Evolutionary conservation across 371 early-diverging fungal genomes (phyloP), one percentile per base, ranked within the genome.

Genomic region (Dichotomocladium elegans): DNA sequence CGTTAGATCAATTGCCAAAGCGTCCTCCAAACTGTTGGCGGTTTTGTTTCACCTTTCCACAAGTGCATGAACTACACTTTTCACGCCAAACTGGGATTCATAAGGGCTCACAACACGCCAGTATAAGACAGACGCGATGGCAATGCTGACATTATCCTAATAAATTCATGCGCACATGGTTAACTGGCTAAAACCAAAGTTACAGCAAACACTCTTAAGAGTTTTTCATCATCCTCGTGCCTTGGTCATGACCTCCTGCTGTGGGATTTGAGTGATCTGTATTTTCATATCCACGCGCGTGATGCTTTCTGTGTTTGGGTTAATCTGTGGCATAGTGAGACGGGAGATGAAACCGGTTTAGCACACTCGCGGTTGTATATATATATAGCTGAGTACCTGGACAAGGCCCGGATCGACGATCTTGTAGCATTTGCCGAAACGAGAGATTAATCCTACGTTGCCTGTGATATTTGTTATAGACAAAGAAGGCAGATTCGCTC

Each of bases 361-460:
- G 8, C 21, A 6, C 12, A 6, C 37, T 37, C 21, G 37, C 21
- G n/a, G 21, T 9, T 37, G 37, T 21, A 37, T 7, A 4, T 25
- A 21, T 26, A 2, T 17, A 7, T 0, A 21, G 31, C 24, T 9
- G 14, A 3, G 28, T 50, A 72, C 69, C n/a, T 77, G 63, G 40
- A 87, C 81, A 40, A 95, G 68, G 0, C 95, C 95, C 0, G 95
- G 94, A 70, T 94, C 94, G 4, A 90, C 90, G 22, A 83, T 83
- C 65, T 87, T 87, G 77, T 91, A 91, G 55, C 82, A 92, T 47
- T 87, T 82, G 14, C 95, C 95, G 53, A 92, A 94, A 22, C 86
- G 74, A 25, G 81, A 68, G 7, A 94, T 72, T 14, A 94, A 58
- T 7, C 91, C 95, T 45, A 93, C 88, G 25, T 53, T 70, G 27